These are phyloP conservation scores for Bonia amplexicaulis DNA, from an alignment of 176 grass and related monocot species.

Conservation along the genomic window DNA sequence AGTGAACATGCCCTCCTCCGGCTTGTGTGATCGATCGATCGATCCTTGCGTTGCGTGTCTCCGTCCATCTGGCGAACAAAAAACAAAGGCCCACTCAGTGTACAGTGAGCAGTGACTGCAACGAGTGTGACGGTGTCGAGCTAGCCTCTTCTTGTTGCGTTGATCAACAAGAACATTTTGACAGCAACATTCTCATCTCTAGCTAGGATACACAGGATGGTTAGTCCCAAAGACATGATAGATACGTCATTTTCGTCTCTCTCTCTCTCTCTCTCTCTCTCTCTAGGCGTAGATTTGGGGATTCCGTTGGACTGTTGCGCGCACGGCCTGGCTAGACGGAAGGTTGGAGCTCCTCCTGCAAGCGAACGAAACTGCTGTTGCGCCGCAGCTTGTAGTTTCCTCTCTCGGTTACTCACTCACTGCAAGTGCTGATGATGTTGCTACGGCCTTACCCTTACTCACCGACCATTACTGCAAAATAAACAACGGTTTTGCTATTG, in stretches of 20 bases:
- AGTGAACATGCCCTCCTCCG: neutral
- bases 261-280: neutral
- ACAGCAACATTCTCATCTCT: neutral
- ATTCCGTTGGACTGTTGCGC: conserved; percentile 28
- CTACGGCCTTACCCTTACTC: neutral
- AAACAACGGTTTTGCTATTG: too few species aligned
- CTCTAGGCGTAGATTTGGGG: neutral
- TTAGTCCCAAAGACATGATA: neutral
- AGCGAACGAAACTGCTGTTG: conserved; percentile 38
- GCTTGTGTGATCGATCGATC: neutral
- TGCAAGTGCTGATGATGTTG: neutral
- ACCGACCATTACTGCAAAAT: neutral
- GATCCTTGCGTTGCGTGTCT: neutral
- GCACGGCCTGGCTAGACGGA: neutral
- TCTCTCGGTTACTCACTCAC: neutral
- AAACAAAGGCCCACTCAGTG: conserved; percentile 27
- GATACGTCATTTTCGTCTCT: conserved; percentile 33
- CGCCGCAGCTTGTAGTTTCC: conserved; percentile 18
- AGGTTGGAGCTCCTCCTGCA: conserved; percentile 1
- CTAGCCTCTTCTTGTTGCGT: neutral
- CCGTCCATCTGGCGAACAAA: neutral
- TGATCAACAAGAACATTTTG: conserved; percentile 25
- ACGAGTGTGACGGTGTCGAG: neutral
- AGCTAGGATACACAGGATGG: neutral
- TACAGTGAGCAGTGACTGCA: neutral